These are phyloP conservation scores for Orbilia oligospora DNA, from an alignment of 2,329 filamentous ascomycete species.

Conservation along the genomic window DNA sequence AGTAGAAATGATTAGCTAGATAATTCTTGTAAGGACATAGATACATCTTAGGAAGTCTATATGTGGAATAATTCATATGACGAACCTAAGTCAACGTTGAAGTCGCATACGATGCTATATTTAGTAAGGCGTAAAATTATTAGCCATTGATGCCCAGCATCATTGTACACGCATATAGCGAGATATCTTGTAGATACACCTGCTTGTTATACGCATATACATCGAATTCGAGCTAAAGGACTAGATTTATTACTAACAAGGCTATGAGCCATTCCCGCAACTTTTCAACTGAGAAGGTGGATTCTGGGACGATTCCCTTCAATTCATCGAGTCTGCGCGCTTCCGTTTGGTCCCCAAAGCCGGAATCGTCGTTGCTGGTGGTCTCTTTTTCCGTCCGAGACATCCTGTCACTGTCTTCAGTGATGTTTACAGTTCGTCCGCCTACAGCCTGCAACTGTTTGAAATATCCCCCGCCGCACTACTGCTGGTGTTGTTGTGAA, in stretches of 20 bases:
- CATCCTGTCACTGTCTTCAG: constrained; percentile 27
- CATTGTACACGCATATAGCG: background rate
- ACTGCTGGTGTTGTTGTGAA: constrained; percentile 22
- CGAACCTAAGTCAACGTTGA: constrained; percentile 64
- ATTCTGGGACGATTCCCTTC: constrained; percentile 58
- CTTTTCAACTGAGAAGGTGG: constrained; percentile 63
- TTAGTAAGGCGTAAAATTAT: constrained; percentile 3
- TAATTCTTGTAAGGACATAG: background rate
- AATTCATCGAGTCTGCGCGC: constrained; percentile 45
- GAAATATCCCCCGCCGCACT: constrained; percentile 42
- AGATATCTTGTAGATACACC: background rate
- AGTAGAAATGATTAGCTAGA: constrained; percentile 6
- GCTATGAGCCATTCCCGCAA: constrained; percentile 64
- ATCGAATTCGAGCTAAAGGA: background rate
- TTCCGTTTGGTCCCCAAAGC: constrained; percentile 64
- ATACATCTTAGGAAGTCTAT: background rate
- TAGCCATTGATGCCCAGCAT: background rate
- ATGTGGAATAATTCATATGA: background rate
- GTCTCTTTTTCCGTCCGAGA: constrained; percentile 52
- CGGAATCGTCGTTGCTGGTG: constrained; percentile 62
- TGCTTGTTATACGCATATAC: background rate
- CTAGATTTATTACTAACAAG: constrained; percentile 62
- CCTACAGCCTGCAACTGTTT: background rate
- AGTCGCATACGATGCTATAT: constrained; percentile 64
- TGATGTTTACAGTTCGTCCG: constrained; percentile 33